Base-by-base conservation (phyloP, 1,284 basidiomycete species). In the Cryptococcus deneoformans region DNA sequence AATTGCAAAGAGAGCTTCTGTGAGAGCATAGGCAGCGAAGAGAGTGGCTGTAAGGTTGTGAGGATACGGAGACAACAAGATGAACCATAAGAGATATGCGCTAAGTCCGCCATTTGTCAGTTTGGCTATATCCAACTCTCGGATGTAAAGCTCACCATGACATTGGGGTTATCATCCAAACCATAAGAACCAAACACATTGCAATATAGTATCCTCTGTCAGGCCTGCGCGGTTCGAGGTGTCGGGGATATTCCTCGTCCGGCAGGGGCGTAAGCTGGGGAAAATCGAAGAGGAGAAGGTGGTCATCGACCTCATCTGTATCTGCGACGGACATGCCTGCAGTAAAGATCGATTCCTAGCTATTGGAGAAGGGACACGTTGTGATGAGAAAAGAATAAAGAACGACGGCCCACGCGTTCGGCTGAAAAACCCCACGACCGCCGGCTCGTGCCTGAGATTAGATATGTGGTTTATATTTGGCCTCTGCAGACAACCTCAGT, bases 151-250 rank as follows among this genome's bases (percentile, higher is more conserved):
- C 68, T 58, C 56, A 76, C 89, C 88, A 92, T 12, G 86, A 83
- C 16, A 87, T 63, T 8, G 89, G 88, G 5, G 85, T 81, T 40
- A 86, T 75, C 36, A 82, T 82, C 86, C 88, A 90, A 53, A 92
- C 71, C 10, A 86, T 85, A n/a, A 84, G 70, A 56, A 92, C 84
- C 54, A 85, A 38, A 1, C 61, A 64, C 34, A 69, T 9, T 2
- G 67, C 69, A 36, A 69, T 49, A 54, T 67, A 73, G 58, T 61
- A 76, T 4, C 70, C 70, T 34, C 44, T 56, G 46, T 59, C 57
- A 29, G 66, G 68, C 38, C 53, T 58, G 6, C 44, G 36, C 10
- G 54, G 16, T n/a, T 58, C 52, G 4, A 65, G 34, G 8, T 53
- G 44, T 24, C 61, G 45, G 1, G 69, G 69, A 47, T 64, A 71